phyloP scores from a whole-genome alignment of 805 yeast species.

The Debaryomyces maramus region DNA sequence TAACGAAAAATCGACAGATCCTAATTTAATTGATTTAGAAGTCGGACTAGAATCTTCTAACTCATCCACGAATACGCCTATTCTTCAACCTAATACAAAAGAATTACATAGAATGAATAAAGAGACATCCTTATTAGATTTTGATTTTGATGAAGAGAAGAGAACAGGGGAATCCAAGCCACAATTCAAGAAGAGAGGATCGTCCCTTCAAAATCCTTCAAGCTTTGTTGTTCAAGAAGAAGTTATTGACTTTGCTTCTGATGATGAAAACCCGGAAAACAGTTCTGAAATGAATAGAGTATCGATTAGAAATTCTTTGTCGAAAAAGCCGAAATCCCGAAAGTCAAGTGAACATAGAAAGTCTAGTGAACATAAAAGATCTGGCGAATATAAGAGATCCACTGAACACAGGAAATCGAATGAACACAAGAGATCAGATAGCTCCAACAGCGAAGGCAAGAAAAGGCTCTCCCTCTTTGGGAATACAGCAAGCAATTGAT shows the following conservation, averaged over 20 bases:
- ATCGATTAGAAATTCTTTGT: conserved; percentile 40
- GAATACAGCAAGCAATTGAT: conserved; percentile 4
- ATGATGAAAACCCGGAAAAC: conserved; percentile 41
- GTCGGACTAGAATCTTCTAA: conserved; percentile 31
- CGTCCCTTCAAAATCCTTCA: conserved; percentile 28
- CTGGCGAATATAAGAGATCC: conserved; percentile 24
- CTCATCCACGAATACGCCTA: conserved; percentile 18
- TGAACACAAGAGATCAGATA: conserved; percentile 32
- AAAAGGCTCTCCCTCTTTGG: conserved; percentile 21
- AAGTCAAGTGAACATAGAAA: conserved; percentile 31
- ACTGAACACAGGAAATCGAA: too few relatives aligned
- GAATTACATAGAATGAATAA: conserved; percentile 1
- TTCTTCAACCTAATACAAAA: conserved; percentile 12
- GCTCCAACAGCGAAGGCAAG: conserved; percentile 17
- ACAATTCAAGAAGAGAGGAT: conserved; percentile 32
- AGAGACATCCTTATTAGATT: conserved; percentile 20
- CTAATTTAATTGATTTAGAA: conserved; percentile 37
- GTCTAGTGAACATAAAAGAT: conserved; percentile 29
- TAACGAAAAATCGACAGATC: conserved; percentile 12
- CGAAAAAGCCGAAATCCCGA: conserved; percentile 28
- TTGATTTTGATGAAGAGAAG: conserved; percentile 24
- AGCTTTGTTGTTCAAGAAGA: conserved; percentile 40
- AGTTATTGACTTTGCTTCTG: conserved; percentile 47
- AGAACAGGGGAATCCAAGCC: conserved; percentile 18
- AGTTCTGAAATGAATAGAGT: conserved; percentile 39